Base-by-base conservation (phyloP, 805 yeast species). In the Wickerhamiella azyma region DNA sequence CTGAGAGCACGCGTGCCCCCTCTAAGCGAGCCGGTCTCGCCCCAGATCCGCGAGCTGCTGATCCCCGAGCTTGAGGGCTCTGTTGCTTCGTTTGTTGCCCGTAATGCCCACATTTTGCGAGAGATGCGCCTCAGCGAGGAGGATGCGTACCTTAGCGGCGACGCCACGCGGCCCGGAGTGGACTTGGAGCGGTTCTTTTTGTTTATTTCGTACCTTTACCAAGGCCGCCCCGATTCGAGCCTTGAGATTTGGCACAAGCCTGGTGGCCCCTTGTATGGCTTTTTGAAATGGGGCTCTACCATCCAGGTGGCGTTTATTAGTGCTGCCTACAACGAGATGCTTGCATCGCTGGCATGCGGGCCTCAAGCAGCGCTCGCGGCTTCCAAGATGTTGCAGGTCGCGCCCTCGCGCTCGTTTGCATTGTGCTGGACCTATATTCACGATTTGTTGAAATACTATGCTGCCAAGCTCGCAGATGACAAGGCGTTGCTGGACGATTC, bases 131-230 rank as follows among this genome's bases (percentile, higher is more conserved):
- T 56, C 29, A 54, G 55, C 32, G 71, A 67, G 43, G 71, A 67
- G 43, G 68, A 65, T 39, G 52, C 56, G 39, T 53, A 53, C 28
- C 48, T 60, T n/a, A 46, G 52, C 24, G 18, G 38, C 18, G 51
- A 51, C 41, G 13, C 45, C 7, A 6, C 46, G 11, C 41, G 42
- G 9, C 76, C 80, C 21, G 77, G 79, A 54, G 84, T 89, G 0
- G 96, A 92, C 52, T 65, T 92, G 33, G 98, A 92, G 60, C 70
- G 95, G 50, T 84, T 89, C 56, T 88, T 85, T 57, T 58, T 88
- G 52, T 72, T 89, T 2, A 68, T 85, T 48, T 79, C 79, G 37
- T 82, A 74, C 58, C 68, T 85, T 7, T 86, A 81, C 59, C 66
- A 72, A 24, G 69, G 74, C 14, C 69, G 94, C 47, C 76, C 79